Conservation (phyloP, 2,329 filamentous ascomycete species). For the Fusarium nisikadoi region DNA sequence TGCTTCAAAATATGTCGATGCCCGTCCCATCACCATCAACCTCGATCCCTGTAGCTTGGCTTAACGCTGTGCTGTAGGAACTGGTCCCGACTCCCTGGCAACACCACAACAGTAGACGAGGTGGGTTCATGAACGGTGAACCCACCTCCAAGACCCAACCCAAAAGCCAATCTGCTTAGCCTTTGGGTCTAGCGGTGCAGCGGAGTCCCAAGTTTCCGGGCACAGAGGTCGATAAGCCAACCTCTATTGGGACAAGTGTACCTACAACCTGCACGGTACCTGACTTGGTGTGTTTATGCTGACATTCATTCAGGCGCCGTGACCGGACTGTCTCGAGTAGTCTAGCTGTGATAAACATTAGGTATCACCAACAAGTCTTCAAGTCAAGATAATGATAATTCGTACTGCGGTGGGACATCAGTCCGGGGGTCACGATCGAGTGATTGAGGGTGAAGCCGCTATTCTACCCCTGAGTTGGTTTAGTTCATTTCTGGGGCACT, state of each 20-base stretch:
- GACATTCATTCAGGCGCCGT: slow-evolving; percentile 8
- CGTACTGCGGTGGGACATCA: neutral
- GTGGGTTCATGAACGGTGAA: slow-evolving; percentile 27
- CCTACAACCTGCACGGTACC: slow-evolving; percentile 19
- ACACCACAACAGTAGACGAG: slow-evolving; percentile 6
- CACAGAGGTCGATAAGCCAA: slow-evolving; percentile 16
- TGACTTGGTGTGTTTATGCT: slow-evolving; percentile 20
- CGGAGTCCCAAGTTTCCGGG: slow-evolving; percentile 34
- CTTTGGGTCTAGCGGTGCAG: slow-evolving; percentile 16
- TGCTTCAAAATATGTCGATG: slow-evolving; percentile 41
- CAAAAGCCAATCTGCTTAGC: slow-evolving; percentile 20
- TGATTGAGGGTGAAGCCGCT: neutral
- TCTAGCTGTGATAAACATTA: neutral
- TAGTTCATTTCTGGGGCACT: slow-evolving; percentile 12
- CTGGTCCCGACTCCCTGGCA: slow-evolving; percentile 5
- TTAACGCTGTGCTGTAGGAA: neutral
- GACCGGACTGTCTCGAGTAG: slow-evolving; percentile 1
- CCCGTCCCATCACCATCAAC: slow-evolving; percentile 32
- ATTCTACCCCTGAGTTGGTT: slow-evolving; percentile 16
- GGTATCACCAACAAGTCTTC: neutral
- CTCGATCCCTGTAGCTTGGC: slow-evolving; percentile 37
- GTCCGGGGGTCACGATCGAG: slow-evolving; percentile 9
- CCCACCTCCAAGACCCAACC: slow-evolving; percentile 6
- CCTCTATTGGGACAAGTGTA: slow-evolving; percentile 13
- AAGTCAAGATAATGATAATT: slow-evolving; percentile 1